phyloP scores from a whole-genome alignment of 441 rosid genomes.

The Breynia disticha region DNA sequence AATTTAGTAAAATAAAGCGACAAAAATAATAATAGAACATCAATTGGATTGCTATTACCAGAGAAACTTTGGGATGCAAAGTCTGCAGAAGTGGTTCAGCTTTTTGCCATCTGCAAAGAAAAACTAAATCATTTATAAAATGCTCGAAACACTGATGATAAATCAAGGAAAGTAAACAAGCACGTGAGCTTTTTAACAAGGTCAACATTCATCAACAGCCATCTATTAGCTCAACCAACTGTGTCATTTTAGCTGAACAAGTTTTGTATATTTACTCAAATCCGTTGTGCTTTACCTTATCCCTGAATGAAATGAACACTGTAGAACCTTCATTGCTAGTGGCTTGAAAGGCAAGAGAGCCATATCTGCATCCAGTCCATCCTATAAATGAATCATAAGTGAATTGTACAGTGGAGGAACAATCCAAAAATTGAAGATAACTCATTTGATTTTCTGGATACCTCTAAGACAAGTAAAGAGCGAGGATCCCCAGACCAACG shows the following conservation, averaged over 20 bases:
- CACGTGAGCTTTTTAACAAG: background rate
- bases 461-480: conserved; percentile 76
- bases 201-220: background rate
- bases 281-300: conserved; percentile 29
- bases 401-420: background rate
- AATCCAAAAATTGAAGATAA: background rate
- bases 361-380: conserved; percentile 38
- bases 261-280: background rate
- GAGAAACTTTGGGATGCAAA: conserved; percentile 53
- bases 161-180: background rate
- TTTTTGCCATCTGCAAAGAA: conserved; percentile 38
- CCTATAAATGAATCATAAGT: conserved; percentile 32
- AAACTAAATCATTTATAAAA: background rate
- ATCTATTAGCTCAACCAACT: background rate
- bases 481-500: conserved; percentile 60
- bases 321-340: conserved; percentile 66
- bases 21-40: background rate
- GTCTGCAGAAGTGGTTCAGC: conserved; percentile 33
- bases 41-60: conserved; percentile 34
- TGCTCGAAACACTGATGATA: background rate
- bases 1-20: conserved; percentile 6
- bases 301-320: conserved; percentile 76
- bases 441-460: conserved; percentile 10
- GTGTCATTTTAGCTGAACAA: background rate
- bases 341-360: conserved; percentile 76